These are phyloP conservation scores for Gossypium schwendimanii DNA, from an alignment of 441 rosid species.

Conservation along the genomic window DNA sequence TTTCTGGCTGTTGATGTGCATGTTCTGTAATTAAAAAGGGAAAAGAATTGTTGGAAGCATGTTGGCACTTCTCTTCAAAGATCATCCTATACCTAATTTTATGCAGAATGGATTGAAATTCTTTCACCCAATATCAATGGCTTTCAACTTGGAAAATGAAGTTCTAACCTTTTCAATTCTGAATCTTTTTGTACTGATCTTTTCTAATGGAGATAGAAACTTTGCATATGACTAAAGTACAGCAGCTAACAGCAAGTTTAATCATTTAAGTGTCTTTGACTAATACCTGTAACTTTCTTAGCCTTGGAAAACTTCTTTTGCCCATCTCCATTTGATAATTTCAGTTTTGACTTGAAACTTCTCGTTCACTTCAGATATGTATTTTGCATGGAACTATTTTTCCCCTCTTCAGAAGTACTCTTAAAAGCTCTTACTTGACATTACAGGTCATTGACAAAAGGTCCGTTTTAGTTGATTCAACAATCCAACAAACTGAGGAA, in stretches of 20 bases:
- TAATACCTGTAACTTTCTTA: background rate
- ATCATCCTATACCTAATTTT: background rate
- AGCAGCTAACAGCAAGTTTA: background rate
- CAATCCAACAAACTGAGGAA: background rate
- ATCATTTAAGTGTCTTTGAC: background rate
- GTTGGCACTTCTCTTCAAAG: background rate
- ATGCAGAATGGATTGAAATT: background rate
- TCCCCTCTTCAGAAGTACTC: background rate
- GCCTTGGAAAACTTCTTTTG: background rate
- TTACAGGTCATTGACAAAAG: slow-evolving; percentile 2
- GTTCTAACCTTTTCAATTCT: background rate
- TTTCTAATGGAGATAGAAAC: background rate
- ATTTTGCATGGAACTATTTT: background rate
- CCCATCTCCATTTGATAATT: background rate
- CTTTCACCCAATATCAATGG: background rate
- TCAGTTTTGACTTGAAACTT: slow-evolving; percentile 8
- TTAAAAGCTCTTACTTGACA: background rate
- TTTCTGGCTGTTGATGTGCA: background rate
- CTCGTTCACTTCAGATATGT: background rate
- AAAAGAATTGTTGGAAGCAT: background rate
- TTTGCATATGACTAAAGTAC: background rate
- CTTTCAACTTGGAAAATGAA: background rate
- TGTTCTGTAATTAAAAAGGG: background rate
- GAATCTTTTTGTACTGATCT: background rate
- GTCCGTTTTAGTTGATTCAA: slow-evolving; percentile 1